Evolutionary conservation across 495 filamentous ascomycete genomes (phyloP), one percentile per base, ranked within the genome.

Genomic region (Penicillium samsonianum): DNA sequence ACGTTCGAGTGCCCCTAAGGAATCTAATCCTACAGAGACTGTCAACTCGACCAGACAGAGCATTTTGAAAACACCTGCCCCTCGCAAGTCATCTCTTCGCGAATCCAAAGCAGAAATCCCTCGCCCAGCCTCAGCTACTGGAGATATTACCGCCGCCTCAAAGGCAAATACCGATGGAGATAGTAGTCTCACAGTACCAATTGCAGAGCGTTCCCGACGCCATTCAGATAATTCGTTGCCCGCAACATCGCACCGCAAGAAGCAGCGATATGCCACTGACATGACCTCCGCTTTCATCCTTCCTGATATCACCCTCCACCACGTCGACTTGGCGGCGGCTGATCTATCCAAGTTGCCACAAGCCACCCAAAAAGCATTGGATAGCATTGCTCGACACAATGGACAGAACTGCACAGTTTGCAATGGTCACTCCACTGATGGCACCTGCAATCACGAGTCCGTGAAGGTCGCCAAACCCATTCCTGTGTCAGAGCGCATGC

Each of bases 371-470:
- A 78, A 78, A 53, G 80, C 84, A n/a, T 73, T 88, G 9, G 76
- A 89, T 55, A 68, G 61, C 38, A 75, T 86, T 48, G 82, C 82
- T 50, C 77, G 81, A 50, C 89, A 92, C 67, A 80, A 87, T 56
- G 81, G 82, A 47, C 77, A 80, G 46, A 90, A 89, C 69, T 93
- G 90, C 77, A 86, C 82, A 20, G 80, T 91, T 28, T 95, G 90
- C 71, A 78, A 82, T 53, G 76, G 84, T 51, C 70, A 79, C 22
- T 73, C 79, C 47, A 66, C 77, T 9, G 71, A 69, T 26, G 65
- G 70, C 26, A 40, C 58, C 30, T 73, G 72, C 55, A 70, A 72
- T 40, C 67, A 73, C 23, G 82, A 84, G 55, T 76, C 80, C 4
- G 73, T 92, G 57, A 80, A 73, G 3, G 78, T 90, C 31, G 75